These are phyloP conservation scores for Curvularia sp. DNA, from an alignment of 2,329 filamentous ascomycete genomes.

Conservation along the genomic window DNA sequence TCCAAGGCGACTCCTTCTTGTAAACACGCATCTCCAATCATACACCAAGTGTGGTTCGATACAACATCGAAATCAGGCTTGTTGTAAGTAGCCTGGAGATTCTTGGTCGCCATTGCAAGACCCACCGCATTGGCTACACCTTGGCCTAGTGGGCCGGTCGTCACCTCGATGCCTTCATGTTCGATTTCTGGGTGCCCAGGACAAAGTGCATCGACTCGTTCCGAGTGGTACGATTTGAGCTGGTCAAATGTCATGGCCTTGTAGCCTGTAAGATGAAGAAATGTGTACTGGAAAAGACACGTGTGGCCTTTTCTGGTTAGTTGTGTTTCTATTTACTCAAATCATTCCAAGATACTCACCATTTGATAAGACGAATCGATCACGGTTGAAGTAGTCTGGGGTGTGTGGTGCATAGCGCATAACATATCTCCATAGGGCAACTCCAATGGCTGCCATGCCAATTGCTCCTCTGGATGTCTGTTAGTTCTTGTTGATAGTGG, in stretches of 20 bases:
- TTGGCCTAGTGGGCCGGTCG: slow-evolving; percentile 66
- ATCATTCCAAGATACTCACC: slow-evolving; percentile 41
- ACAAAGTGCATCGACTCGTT: slow-evolving; percentile 56
- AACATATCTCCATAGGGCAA: slow-evolving; percentile 67
- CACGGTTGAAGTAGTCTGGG: slow-evolving; percentile 65
- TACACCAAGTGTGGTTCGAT: slow-evolving; percentile 62
- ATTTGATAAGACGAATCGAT: slow-evolving; percentile 69
- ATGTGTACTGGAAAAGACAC: slow-evolving; percentile 61
- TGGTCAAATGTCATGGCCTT: slow-evolving; percentile 63
- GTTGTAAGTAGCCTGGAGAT: slow-evolving; percentile 68
- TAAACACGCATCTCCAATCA: slow-evolving; percentile 64
- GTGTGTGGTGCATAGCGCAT: slow-evolving; percentile 67
- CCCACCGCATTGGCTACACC: slow-evolving; percentile 65
- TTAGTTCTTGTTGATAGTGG: not conserved
- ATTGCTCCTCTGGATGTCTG: slow-evolving; percentile 45
- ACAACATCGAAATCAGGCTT: slow-evolving; percentile 55
- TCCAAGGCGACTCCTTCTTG: slow-evolving; percentile 66
- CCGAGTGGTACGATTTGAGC: slow-evolving; percentile 62
- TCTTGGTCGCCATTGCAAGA: slow-evolving; percentile 61
- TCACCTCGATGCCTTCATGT: slow-evolving; percentile 64
- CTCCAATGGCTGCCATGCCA: slow-evolving; percentile 67
- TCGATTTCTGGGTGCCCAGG: slow-evolving; percentile 66
- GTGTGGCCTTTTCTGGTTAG: slow-evolving; percentile 49
- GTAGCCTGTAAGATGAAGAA: slow-evolving; percentile 62
- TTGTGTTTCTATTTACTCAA: not conserved